Conservation (phyloP, 2,329 filamentous ascomycete genomes). For the Pyrenochaeta sp. region DNA sequence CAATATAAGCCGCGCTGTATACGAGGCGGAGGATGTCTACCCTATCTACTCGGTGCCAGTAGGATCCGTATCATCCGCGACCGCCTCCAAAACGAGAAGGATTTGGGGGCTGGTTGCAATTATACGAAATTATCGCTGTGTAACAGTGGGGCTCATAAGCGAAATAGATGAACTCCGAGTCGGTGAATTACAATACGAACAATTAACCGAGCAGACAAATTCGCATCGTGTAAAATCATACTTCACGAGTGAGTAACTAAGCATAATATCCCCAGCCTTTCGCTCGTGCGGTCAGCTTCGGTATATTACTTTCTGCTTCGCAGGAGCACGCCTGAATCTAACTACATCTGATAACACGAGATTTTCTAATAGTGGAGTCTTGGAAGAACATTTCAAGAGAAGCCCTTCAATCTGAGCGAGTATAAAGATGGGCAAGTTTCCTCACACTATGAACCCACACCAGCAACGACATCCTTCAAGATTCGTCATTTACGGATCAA, state of each 20-base stretch:
- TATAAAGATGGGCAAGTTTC: background rate
- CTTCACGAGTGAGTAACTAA: background rate
- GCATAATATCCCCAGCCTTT: background rate
- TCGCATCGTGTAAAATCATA: background rate
- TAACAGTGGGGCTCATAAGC: background rate
- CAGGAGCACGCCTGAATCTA: background rate
- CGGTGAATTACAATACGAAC: background rate
- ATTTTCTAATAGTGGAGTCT: background rate
- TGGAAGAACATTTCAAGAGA: background rate
- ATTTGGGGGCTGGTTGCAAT: background rate
- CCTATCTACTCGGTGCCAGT: background rate
- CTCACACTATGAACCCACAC: background rate
- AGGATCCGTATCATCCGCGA: background rate
- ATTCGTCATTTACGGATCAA: background rate
- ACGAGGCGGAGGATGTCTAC: background rate
- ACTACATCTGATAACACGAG: background rate
- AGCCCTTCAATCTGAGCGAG: background rate
- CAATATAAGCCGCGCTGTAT: background rate
- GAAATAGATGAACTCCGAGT: background rate
- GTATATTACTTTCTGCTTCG: background rate
- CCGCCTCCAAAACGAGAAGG: background rate
- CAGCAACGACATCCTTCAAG: background rate
- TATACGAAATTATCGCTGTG: background rate
- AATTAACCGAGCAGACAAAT: background rate
- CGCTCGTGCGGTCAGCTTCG: background rate